Conservation (phyloP, 257 asterid genomes). For the Apocynum venetum region DNA sequence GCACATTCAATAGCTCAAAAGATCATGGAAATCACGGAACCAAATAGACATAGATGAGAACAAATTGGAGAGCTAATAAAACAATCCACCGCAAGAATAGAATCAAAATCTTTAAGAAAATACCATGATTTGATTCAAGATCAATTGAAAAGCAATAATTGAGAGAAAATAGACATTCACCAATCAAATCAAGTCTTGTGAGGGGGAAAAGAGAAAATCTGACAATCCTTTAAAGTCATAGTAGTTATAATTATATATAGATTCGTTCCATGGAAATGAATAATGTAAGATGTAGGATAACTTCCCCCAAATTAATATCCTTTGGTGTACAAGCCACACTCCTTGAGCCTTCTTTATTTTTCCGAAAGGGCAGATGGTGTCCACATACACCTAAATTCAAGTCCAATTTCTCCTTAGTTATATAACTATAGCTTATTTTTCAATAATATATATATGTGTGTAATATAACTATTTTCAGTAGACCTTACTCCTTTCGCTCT, state of each 20-base stretch:
- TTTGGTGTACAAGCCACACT: too few relatives aligned
- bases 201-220: neutral
- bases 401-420: constrained; percentile 9
- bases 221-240: neutral
- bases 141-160: constrained; percentile 4
- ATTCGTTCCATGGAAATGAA: neutral
- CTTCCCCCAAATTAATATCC: constrained; percentile 6
- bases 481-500: too few relatives aligned
- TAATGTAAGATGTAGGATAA: neutral
- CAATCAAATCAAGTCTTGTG: neutral
- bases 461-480: too few relatives aligned
- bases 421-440: too few relatives aligned
- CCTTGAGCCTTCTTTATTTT: neutral
- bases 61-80: neutral
- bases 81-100: neutral
- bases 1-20: too few relatives aligned
- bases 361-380: neutral
- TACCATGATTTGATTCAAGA: neutral
- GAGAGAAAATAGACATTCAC: neutral
- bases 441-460: too few relatives aligned
- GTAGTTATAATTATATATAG: neutral
- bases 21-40: neutral
- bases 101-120: neutral
- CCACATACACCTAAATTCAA: constrained; percentile 22
- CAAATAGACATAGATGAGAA: neutral